Evolutionary conservation across 2,329 filamentous ascomycete genomes (phyloP).

Genomic region (Rhynchosporium secalis): DNA sequence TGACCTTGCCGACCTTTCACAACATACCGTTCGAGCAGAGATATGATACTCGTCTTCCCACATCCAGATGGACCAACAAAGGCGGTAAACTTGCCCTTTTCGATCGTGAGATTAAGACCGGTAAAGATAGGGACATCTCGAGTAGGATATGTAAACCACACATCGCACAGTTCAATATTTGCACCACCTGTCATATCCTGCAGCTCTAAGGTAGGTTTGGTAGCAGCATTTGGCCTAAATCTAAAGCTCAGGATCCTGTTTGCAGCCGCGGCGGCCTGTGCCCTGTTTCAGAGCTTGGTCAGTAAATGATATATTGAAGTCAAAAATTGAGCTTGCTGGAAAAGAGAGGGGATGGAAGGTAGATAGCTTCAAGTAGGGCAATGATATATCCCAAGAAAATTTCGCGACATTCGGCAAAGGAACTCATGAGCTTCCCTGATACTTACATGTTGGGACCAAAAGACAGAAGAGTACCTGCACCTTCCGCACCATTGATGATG

Average conservation of each 20-base stretch:
- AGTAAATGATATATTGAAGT: too few relatives aligned
- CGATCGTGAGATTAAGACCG: constrained; percentile 57
- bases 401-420: too few relatives aligned
- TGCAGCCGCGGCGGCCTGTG: constrained; percentile 58
- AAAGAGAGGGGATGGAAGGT: too few relatives aligned
- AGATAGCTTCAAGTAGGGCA: too few relatives aligned
- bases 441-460: constrained; percentile 50
- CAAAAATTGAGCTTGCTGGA: too few relatives aligned
- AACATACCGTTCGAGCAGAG: constrained; percentile 54
- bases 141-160: constrained; percentile 62
- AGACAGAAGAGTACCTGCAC: constrained; percentile 53
- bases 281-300: constrained; percentile 29
- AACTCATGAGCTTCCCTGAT: too few relatives aligned
- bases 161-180: constrained; percentile 55
- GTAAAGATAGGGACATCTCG: constrained; percentile 58
- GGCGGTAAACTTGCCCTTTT: constrained; percentile 69
- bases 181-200: constrained; percentile 46
- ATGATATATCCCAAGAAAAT: too few relatives aligned
- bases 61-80: constrained; percentile 66
- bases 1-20: constrained; percentile 36
- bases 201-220: constrained; percentile 24
- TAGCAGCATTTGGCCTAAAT: constrained; percentile 9
- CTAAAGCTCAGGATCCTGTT: constrained; percentile 56
- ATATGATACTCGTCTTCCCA: constrained; percentile 72
- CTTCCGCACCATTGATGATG: constrained; percentile 53